These are phyloP conservation scores for Suillus luteus DNA, from an alignment of 768 basidiomycete species.

Conservation along the genomic window DNA sequence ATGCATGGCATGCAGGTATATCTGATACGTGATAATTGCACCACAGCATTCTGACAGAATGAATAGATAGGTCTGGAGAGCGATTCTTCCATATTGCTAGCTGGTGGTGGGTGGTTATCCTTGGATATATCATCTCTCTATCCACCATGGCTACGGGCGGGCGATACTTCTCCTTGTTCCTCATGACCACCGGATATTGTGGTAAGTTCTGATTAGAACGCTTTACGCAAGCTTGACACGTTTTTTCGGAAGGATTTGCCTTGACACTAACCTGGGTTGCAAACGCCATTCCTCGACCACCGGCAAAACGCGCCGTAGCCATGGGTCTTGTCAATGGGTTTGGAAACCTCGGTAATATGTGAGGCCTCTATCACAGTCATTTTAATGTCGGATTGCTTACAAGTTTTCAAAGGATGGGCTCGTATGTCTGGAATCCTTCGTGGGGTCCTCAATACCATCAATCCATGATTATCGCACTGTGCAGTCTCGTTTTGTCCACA, in stretches of 20 bases:
- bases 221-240: neutral
- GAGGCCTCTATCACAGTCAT: constrained; percentile 21
- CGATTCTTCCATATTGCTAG: constrained; percentile 61
- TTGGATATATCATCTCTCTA: constrained; percentile 61
- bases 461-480: constrained; percentile 55
- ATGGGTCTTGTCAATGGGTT: constrained; percentile 65
- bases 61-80: constrained; percentile 58
- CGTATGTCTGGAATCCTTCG: constrained; percentile 59
- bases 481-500: constrained; percentile 33
- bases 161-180: constrained; percentile 62
- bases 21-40: constrained; percentile 12
- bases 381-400: neutral
- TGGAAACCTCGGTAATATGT: constrained; percentile 63
- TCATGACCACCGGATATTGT: constrained; percentile 59
- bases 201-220: constrained; percentile 27
- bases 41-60: neutral
- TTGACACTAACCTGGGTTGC: constrained; percentile 62
- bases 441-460: constrained; percentile 67
- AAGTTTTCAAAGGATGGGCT: constrained; percentile 48
- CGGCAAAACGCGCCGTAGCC: constrained; percentile 51
- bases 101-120: constrained; percentile 60
- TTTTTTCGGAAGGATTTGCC: constrained; percentile 37
- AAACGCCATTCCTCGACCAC: constrained; percentile 60
- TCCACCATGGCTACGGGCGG: constrained; percentile 51
- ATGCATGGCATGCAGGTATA: constrained; percentile 57